Conservation (phyloP, 441 rosid genomes). For the Manihot esculenta region DNA sequence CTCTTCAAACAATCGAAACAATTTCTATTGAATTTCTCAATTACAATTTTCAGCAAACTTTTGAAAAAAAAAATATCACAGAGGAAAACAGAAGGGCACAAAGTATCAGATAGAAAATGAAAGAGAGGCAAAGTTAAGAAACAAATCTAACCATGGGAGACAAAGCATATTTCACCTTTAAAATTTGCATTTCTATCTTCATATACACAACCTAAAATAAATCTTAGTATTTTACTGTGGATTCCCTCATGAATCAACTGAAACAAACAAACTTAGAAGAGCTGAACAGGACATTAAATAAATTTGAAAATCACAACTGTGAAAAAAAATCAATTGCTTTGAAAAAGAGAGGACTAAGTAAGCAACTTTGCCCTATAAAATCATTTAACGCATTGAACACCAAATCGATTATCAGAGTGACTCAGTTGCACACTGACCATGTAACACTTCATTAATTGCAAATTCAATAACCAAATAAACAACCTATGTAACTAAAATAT, state of each 20-base stretch:
- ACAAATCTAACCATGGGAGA: not conserved
- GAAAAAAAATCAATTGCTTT: not conserved
- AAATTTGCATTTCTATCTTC: not conserved
- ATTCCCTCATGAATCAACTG: not conserved
- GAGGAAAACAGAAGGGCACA: not conserved
- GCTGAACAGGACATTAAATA: not conserved
- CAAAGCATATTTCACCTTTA: not conserved
- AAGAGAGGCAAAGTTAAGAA: not conserved
- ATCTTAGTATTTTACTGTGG: not conserved
- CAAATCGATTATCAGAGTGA: not conserved
- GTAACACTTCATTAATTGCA: slow-evolving; percentile 10
- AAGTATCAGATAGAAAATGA: not conserved
- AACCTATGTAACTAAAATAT: not conserved
- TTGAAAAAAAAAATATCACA: not conserved
- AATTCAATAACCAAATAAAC: slow-evolving; percentile 13
- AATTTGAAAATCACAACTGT: no score
- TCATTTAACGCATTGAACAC: no score
- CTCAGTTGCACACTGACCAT: not conserved
- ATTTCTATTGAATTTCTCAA: not conserved
- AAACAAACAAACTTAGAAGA: not conserved
- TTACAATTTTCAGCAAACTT: not conserved
- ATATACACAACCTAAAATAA: not conserved
- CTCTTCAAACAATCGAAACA: not conserved
- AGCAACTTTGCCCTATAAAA: no score
- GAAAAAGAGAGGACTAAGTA: not conserved